These are phyloP conservation scores for Pichia exigua DNA, from an alignment of 805 yeast genomes.

Conservation along the genomic window DNA sequence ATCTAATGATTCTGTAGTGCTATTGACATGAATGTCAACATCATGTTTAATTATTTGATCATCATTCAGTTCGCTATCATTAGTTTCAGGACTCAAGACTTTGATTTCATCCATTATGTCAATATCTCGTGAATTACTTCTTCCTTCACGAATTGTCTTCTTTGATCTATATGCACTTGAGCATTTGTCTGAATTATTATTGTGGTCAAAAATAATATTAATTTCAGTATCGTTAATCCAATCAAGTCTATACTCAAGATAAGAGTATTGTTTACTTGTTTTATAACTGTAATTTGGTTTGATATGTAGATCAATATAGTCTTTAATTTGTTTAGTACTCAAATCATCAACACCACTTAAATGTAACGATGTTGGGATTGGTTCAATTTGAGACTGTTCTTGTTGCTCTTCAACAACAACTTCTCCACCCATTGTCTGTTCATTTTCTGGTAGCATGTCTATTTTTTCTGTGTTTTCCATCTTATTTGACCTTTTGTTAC, in stretches of 20 bases:
- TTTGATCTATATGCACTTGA: not conserved
- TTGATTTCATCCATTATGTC: slow-evolving; percentile 1
- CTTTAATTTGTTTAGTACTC: slow-evolving; percentile 51
- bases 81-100: slow-evolving; percentile 1
- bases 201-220: slow-evolving; percentile 41
- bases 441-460: not conserved
- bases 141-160: slow-evolving; percentile 18
- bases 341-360: slow-evolving; percentile 58
- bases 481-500: not conserved
- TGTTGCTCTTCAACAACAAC: not conserved
- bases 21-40: not conserved
- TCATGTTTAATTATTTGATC: not conserved
- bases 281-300: slow-evolving; percentile 27
- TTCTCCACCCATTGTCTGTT: not conserved
- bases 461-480: not conserved
- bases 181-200: not conserved
- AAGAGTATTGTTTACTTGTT: slow-evolving; percentile 22
- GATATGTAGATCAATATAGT: slow-evolving; percentile 41
- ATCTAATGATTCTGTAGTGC: not conserved
- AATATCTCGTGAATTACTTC: slow-evolving; percentile 4
- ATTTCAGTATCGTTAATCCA: slow-evolving; percentile 63
- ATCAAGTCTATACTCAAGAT: slow-evolving; percentile 37
- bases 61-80: not conserved
- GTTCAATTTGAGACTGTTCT: slow-evolving; percentile 8
- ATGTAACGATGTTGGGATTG: slow-evolving; percentile 41